Evolutionary conservation across 768 basidiomycete species (phyloP).

Genomic region (Lyophyllum atratum): DNA sequence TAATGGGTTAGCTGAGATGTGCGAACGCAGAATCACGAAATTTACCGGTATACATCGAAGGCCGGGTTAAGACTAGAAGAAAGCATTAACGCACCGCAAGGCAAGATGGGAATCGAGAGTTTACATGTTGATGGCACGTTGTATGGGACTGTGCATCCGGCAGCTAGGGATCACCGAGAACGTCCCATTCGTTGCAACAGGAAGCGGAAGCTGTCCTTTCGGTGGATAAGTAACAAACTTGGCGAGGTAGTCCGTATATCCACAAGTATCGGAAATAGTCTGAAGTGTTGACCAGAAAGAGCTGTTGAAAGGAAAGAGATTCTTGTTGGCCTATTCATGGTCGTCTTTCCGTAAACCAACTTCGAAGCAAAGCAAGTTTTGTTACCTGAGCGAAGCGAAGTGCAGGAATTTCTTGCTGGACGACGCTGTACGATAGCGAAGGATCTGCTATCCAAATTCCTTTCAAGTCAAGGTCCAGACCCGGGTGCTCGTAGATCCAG

Average conservation of each 20-base stretch:
- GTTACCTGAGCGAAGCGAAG: slow-evolving; percentile 53
- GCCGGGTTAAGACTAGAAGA: slow-evolving; percentile 50
- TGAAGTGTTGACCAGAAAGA: slow-evolving; percentile 57
- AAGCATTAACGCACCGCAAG: background rate
- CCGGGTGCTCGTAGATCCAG: slow-evolving; percentile 67
- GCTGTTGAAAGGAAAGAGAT: slow-evolving; percentile 61
- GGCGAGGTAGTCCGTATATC: slow-evolving; percentile 61
- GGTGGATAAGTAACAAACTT: slow-evolving; percentile 69
- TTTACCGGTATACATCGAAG: slow-evolving; percentile 54
- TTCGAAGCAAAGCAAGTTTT: background rate
- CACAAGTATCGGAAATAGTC: slow-evolving; percentile 51
- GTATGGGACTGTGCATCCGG: slow-evolving; percentile 49
- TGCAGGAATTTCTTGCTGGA: slow-evolving; percentile 67
- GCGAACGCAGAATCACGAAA: background rate
- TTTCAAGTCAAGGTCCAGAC: slow-evolving; percentile 51
- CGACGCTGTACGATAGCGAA: slow-evolving; percentile 47
- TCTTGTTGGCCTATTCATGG: slow-evolving; percentile 46
- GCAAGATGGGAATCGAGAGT: slow-evolving; percentile 16
- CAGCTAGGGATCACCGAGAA: slow-evolving; percentile 41
- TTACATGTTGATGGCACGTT: slow-evolving; percentile 49
- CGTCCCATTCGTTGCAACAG: slow-evolving; percentile 46
- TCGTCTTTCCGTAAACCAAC: background rate
- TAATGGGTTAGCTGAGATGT: background rate
- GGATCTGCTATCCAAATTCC: slow-evolving; percentile 67
- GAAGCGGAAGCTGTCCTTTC: slow-evolving; percentile 59